These are phyloP conservation scores for Plenodomus lindquistii DNA, from an alignment of 2,329 filamentous ascomycete species.

Conservation along the genomic window DNA sequence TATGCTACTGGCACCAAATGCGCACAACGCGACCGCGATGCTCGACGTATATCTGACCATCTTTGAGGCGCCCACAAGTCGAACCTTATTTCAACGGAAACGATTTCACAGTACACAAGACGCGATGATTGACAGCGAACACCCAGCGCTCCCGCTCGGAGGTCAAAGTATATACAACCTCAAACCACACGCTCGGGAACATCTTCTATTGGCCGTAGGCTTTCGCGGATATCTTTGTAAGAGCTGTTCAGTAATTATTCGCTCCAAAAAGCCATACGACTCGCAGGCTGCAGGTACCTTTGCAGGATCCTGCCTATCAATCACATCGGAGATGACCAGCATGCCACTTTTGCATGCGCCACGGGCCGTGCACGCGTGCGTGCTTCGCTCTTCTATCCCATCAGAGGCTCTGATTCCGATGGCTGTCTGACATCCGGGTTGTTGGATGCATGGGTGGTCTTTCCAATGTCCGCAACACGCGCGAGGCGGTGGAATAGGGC, in stretches of 20 bases:
- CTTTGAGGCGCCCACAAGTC: neutral
- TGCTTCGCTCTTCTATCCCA: too few species aligned
- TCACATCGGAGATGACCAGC: too few species aligned
- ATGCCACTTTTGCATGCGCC: too few species aligned
- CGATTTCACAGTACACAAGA: neutral
- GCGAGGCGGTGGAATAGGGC: too few species aligned
- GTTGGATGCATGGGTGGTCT: too few species aligned
- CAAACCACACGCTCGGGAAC: neutral
- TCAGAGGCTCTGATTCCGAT: too few species aligned
- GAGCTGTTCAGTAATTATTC: neutral
- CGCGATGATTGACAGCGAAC: neutral
- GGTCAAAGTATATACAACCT: neutral
- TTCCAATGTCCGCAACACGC: too few species aligned
- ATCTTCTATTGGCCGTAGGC: neutral
- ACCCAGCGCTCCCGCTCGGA: neutral
- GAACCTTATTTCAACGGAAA: neutral
- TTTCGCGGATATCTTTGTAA: neutral
- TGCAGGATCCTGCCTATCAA: too few species aligned
- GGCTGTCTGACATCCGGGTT: too few species aligned
- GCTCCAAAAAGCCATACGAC: neutral
- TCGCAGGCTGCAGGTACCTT: neutral
- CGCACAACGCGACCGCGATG: neutral
- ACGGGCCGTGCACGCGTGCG: too few species aligned
- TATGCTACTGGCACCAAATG: neutral
- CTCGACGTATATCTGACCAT: neutral